Evolutionary conservation across 106 monocot genomes (phyloP), one percentile per base, ranked within the genome.

Genomic region (Hemerocallis citrina): DNA sequence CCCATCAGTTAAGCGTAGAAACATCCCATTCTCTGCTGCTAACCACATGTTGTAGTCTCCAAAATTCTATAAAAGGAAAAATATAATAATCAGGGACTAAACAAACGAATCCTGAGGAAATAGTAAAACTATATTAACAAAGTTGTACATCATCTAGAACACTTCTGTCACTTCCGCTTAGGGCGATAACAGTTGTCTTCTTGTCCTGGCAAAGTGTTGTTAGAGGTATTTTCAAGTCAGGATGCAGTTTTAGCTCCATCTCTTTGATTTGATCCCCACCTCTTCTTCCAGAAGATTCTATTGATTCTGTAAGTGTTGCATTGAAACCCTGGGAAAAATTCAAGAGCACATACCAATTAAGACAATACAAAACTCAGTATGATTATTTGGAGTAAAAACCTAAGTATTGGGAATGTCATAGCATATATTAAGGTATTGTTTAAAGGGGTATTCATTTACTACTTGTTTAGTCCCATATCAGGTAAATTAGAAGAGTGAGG

Each of bases 211-310:
- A 90, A 32, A 96, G 81, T 32, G 63, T 67, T 29, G 65, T 75
- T 45, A 96, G 56, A n/a, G 95, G 69, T 3, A 49, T 78, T 68
- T 90, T 96, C 29, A 96, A 67, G 4, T 96, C 90, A 39, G 90
- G 90, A 63, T 96, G 95, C 74, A 96, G 64, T 54, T 96, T 96
- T 20, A 96, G 81, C 56, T 96, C 95, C 95, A 96, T 96, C 66
- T 96, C 95, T 72, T 96, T 96, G 30, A 96, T 96, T 70, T 96
- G 95, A 67, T 96, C 95, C 39, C 90, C 95, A 39, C 95, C 95
- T 75, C 86, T 86, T 81, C 90, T 83, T 57, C 95, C 95, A 62
- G 81, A 78, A 47, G 81, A 87, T 62, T 96, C 95, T 47, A 90
- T 78, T 27, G 84, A 75, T 65, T 90, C 95, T 19, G 95, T 96